Conservation (phyloP, 768 basidiomycete genomes). For the Lanmaoa pseudosensibilis region DNA sequence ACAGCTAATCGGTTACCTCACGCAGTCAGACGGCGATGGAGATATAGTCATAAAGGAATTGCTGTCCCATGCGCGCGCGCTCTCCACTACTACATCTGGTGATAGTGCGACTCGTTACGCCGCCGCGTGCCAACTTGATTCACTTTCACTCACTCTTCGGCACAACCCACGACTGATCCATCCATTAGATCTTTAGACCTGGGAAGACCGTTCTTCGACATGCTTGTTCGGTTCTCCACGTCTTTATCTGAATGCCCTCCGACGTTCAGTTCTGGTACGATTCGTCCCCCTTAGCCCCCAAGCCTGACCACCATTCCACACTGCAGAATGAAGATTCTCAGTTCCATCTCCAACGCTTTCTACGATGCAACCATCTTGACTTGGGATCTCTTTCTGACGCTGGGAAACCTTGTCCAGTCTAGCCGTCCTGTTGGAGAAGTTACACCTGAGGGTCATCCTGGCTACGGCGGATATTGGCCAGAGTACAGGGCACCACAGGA, state of each 20-base stretch:
- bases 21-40: not conserved
- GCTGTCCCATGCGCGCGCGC: not conserved
- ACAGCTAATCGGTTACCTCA: not conserved
- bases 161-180: not conserved
- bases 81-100: too few species aligned
- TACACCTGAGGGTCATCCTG: conserved; percentile 51
- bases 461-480: conserved; percentile 65
- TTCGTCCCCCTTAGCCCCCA: not conserved
- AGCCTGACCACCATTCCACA: not conserved
- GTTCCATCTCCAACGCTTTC: conserved; percentile 8
- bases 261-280: not conserved
- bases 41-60: too few species aligned
- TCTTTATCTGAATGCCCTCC: conserved; percentile 1
- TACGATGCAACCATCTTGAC: not conserved
- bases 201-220: not conserved
- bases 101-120: too few species aligned
- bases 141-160: not conserved
- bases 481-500: conserved; percentile 57
- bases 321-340: conserved; percentile 7
- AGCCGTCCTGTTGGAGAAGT: conserved; percentile 49
- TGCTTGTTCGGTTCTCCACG: not conserved
- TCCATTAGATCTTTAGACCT: not conserved
- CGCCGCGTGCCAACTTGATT: not conserved
- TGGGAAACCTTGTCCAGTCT: conserved; percentile 12
- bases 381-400: conserved; percentile 15